Base-by-base conservation (phyloP, 441 rosid genomes). In the Aleurites moluccanus region DNA sequence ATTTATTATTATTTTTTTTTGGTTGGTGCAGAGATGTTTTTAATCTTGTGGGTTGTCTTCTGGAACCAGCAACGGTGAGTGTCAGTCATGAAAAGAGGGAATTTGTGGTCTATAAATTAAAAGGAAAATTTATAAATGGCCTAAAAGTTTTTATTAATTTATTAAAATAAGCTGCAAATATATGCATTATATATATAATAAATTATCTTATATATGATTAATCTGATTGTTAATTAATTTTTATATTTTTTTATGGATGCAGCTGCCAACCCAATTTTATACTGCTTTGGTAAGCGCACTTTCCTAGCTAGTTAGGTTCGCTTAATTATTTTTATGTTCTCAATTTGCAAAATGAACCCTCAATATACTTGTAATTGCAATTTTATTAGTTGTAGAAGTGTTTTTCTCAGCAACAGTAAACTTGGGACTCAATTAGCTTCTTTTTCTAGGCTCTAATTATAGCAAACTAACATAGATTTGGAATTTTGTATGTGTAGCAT, bases 11-110 rank as follows among this genome's bases (percentile, higher is more conserved):
- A 14, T 16, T 50, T 2, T 53, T 53, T 74, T 28, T 64, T 23
- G 38, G 53, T 52, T 64, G 80, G 67, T 83, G 88, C 94, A 93
- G 98, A 76, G 97, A 92, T 75, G 75, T 88, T 23, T 92, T 94
- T 71, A 94, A 92, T 80, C 88, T 94, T 56, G 77, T 86, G 65
- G 98, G 98, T 3, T 94, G 98, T 76, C 72, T 94, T 78, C 91
- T 94, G 14, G 98, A 94, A 70, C 96, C 96, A 42, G 94, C 98
- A 14, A 94, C 98, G 78, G 98, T 94, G 84, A 92, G 96, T 77
- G 23, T 38, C 60, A 8, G 13, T 10, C 62, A 69, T 6, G 2
- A 21, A 16, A 27, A 27, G 45, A 23, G 47, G 14, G 42, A 64
- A 9, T 30, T 27, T 56, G 67, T 23, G 40, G 76, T 63, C 40